Conservation (phyloP, 148 eudicot genomes). For the Rheum nobile region DNA sequence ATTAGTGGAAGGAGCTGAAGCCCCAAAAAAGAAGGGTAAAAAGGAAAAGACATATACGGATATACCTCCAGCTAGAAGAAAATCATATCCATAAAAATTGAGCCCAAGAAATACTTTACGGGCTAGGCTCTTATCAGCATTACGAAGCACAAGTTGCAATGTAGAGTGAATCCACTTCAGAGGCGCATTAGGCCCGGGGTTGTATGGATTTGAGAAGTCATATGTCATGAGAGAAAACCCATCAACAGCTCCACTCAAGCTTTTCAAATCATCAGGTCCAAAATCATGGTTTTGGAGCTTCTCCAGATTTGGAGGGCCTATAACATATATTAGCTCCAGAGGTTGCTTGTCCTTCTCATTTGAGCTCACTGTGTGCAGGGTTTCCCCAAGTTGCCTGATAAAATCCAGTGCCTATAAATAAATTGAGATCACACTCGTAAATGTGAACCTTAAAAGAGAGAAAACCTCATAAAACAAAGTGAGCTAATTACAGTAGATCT, state of each 20-base stretch:
- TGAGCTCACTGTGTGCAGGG: constrained; percentile 53
- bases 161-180: constrained; percentile 67
- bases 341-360: constrained; percentile 22
- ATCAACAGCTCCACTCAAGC: constrained; percentile 65
- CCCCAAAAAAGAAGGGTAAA: background rate
- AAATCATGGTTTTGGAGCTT: constrained; percentile 67
- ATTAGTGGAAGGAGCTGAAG: background rate
- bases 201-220: constrained; percentile 77
- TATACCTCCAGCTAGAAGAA: constrained; percentile 53
- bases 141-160: constrained; percentile 47
- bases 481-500: no score
- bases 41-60: background rate
- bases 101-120: constrained; percentile 75
- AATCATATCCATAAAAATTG: constrained; percentile 91
- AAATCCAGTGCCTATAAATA: constrained; percentile 64
- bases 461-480: no score
- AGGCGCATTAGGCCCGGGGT: constrained; percentile 98
- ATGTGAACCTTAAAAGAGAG: background rate
- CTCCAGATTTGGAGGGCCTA: constrained; percentile 76
- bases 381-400: constrained; percentile 66
- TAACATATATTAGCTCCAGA: constrained; percentile 74
- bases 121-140: constrained; percentile 28
- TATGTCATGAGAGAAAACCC: constrained; percentile 98
- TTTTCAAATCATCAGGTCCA: constrained; percentile 77
- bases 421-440: background rate